Conservation (phyloP, 345 rosid species). For the Populus alba region DNA sequence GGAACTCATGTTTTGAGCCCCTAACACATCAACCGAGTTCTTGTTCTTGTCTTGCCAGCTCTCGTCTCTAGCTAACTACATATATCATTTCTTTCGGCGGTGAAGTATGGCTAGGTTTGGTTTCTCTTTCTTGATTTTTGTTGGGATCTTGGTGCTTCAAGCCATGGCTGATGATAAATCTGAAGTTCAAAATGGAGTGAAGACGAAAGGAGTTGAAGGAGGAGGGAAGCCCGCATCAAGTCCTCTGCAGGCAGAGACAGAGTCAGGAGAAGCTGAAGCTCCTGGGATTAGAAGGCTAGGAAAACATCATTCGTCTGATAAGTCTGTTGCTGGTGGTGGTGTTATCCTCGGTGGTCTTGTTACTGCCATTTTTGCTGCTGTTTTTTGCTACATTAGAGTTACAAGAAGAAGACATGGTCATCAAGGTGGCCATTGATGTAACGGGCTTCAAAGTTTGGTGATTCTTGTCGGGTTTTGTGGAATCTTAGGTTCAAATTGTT, state of each 20-base stretch:
- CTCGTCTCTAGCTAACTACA: neutral
- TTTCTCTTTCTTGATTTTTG: conserved; percentile 24
- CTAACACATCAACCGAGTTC: neutral
- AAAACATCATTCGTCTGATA: conserved; percentile 41
- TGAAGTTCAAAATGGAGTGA: neutral
- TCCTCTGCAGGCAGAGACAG: conserved; percentile 3
- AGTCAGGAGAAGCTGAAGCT: conserved; percentile 21
- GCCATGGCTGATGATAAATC: conserved; percentile 22
- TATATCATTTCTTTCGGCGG: neutral
- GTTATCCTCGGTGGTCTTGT: conserved; percentile 63
- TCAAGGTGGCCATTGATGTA: neutral
- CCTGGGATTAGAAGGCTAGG: conserved; percentile 44
- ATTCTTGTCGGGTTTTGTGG: neutral
- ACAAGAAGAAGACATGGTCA: conserved; percentile 40
- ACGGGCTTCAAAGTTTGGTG: neutral
- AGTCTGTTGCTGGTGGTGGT: conserved; percentile 59
- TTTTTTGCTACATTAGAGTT: conserved; percentile 60
- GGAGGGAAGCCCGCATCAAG: neutral
- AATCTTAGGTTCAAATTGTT: neutral
- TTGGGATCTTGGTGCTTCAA: conserved; percentile 32
- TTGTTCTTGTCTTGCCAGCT: neutral
- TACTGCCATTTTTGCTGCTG: conserved; percentile 58
- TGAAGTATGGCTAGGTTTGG: conserved; percentile 17
- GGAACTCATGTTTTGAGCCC: neutral
- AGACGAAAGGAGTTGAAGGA: neutral